Conservation (phyloP, 2,329 filamentous ascomycete genomes). For the Penicillium sp. region DNA sequence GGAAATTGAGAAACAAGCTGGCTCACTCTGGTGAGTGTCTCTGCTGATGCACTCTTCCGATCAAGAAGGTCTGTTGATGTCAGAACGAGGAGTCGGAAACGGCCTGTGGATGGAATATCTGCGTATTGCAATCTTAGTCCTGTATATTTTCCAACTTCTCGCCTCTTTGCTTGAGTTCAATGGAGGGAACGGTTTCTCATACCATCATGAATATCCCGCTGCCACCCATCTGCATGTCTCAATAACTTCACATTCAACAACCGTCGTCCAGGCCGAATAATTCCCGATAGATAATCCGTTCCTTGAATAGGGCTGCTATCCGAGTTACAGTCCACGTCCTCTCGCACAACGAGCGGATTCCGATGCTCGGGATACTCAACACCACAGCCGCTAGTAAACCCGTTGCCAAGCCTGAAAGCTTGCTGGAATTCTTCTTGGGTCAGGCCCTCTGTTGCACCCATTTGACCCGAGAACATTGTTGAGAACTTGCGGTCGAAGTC, state of each 20-base stretch:
- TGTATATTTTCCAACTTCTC: not conserved
- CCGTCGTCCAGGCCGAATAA: conserved; percentile 36
- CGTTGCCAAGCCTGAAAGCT: conserved; percentile 38
- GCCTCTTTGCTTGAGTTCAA: not conserved
- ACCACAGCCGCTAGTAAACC: conserved; percentile 42
- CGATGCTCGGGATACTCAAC: conserved; percentile 37
- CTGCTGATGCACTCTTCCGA: conserved; percentile 26
- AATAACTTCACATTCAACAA: conserved; percentile 33
- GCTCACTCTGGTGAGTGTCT: conserved; percentile 24
- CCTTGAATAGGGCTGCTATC: conserved; percentile 28
- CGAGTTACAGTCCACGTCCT: not conserved
- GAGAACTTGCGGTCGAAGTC: conserved; percentile 43
- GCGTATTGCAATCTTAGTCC: not conserved
- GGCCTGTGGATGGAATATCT: conserved; percentile 40
- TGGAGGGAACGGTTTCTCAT: not conserved
- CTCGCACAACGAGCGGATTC: conserved; percentile 24
- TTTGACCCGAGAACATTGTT: conserved; percentile 42
- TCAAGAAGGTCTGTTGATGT: conserved; percentile 37
- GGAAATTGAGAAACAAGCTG: conserved; percentile 28
- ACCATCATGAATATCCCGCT: conserved; percentile 40
- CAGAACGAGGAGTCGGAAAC: conserved; percentile 38
- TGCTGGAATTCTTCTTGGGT: conserved; percentile 38
- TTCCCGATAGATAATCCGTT: conserved; percentile 36
- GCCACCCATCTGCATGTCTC: conserved; percentile 39
- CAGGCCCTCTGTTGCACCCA: conserved; percentile 28